Base-by-base conservation (phyloP, 164 flowering plant species). In the Berberis thunbergii region DNA sequence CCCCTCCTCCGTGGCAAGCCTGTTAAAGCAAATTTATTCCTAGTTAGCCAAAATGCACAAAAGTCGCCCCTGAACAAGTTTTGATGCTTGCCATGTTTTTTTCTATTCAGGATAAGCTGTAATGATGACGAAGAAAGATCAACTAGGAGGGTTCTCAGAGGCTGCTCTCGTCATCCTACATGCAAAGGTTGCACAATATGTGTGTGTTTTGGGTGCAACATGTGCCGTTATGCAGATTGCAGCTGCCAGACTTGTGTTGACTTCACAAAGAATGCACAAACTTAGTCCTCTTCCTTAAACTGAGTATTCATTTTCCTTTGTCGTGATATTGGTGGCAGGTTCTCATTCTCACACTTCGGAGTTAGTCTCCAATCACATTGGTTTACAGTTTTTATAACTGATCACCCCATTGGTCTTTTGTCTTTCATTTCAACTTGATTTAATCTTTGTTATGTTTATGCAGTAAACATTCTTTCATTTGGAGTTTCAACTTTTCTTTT, bases 161-260 rank as follows among this genome's bases (percentile, higher is more conserved):
- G 95, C 39, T 91, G 96, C 70, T 69, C 76, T 12, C 80, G 88
- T 2, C 75, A 86, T 54, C 83, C 87, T 50, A 79, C 87, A 7
- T 89, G 98, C 76, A 75, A 67, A 10, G 96, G 98, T 1, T 91
- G 98, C 77, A 85, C 87, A 8, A 78, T 89, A 1, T 91, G 96
- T 62, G 95, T 89, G 13, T 89, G 98, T 73, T 87, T 89, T 61
- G 96, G 98, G 5, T 91, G 98, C 59, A 79, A 80, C 10, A 71
- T 77, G 62, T 91, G 98, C 63, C 87, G 96, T 2, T 91, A 87
- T 73, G 75, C 86, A 2, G 95, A 87, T 63, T 91, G 98, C 81
- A 73, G 70, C 79, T 89, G 98, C 80, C 98, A 89, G 80, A 81
- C 86, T 12, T 91, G 98, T 81, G 67, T 61, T 0, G 98, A 89